Evolutionary conservation across 2,329 filamentous ascomycete genomes (phyloP).

Genomic region (Pseudogymnoascus sp.): DNA sequence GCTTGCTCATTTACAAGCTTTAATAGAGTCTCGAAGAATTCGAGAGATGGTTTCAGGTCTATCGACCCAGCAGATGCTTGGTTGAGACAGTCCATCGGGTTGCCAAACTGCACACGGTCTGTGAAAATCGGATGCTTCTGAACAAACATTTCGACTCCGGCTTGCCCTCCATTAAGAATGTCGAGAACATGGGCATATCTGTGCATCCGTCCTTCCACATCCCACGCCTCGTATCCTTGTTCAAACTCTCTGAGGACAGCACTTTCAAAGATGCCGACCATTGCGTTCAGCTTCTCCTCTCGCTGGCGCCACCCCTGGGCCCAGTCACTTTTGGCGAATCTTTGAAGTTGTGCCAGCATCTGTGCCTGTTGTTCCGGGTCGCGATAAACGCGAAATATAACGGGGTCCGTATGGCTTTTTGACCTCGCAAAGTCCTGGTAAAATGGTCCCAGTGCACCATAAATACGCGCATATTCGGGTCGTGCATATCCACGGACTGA

Average conservation of each 20-base stretch:
- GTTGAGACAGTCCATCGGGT: slow-evolving; percentile 75
- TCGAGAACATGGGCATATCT: slow-evolving; percentile 82
- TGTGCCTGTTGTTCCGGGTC: slow-evolving; percentile 86
- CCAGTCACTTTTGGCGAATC: slow-evolving; percentile 75
- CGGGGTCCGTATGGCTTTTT: slow-evolving; percentile 67
- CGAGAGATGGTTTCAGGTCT: slow-evolving; percentile 69
- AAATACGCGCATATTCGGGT: slow-evolving; percentile 84
- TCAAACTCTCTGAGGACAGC: slow-evolving; percentile 88
- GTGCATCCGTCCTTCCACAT: slow-evolving; percentile 82
- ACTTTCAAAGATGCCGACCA: slow-evolving; percentile 79
- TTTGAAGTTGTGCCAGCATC: slow-evolving; percentile 73
- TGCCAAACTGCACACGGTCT: slow-evolving; percentile 62
- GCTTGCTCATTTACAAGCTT: slow-evolving; percentile 76
- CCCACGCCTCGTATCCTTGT: slow-evolving; percentile 80
- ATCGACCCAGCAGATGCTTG: slow-evolving; percentile 57
- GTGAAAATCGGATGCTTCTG: slow-evolving; percentile 80
- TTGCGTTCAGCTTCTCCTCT: slow-evolving; percentile 63
- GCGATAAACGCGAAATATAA: slow-evolving; percentile 78
- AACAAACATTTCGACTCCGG: slow-evolving; percentile 76
- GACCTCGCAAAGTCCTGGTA: slow-evolving; percentile 74
- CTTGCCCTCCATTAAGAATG: slow-evolving; percentile 69
- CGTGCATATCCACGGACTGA: slow-evolving; percentile 80
- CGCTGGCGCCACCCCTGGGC: slow-evolving; percentile 64
- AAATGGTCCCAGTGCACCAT: slow-evolving; percentile 79
- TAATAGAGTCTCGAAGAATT: slow-evolving; percentile 71